Percentiles rank a stretch among this genome's conserved stretches.
These are phyloP conservation scores for Zopfochytrium polystomum DNA, from an alignment of 371 early-diverging fungal genomes.

Conservation along the genomic window DNA sequence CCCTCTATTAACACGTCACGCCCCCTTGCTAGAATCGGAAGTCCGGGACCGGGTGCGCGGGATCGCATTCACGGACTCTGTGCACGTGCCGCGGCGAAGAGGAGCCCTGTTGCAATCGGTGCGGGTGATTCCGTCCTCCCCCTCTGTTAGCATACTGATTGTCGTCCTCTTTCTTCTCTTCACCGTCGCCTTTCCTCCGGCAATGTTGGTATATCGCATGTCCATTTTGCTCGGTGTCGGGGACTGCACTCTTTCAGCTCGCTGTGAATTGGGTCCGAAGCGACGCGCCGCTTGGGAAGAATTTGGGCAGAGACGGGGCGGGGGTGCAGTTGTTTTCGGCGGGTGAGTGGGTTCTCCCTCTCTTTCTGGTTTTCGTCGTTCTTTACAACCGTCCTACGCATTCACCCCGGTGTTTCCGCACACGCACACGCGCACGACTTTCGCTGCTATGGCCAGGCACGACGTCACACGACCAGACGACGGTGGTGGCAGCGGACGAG, in stretches of 20 bases:
- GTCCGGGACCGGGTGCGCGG: too few species aligned
- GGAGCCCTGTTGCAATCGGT: neutral
- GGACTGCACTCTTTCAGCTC: constrained; percentile 9
- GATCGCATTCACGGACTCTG: constrained; percentile 46
- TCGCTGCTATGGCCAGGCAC: constrained; percentile 14
- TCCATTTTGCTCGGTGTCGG: constrained; percentile 2
- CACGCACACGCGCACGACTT: neutral
- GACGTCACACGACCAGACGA: constrained; percentile 24
- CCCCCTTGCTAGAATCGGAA: too few species aligned
- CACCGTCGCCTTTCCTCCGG: too few species aligned
- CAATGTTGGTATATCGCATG: too few species aligned
- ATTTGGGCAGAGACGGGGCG: neutral
- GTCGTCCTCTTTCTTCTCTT: too few species aligned
- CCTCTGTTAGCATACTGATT: too few species aligned
- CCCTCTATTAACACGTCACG: constrained; percentile 23
- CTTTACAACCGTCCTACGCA: neutral
- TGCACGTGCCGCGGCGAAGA: too few species aligned
- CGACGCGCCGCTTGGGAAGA: constrained; percentile 22
- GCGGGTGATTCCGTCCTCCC: neutral
- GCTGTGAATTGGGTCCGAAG: constrained; percentile 39
- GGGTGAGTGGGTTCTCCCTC: neutral
- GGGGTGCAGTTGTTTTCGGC: constrained; percentile 9
- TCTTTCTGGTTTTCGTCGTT: neutral
- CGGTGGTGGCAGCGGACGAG: constrained; percentile 23
- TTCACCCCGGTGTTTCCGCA: neutral